Evolutionary conservation across 768 basidiomycete species (phyloP), one percentile per base, ranked within the genome.

Genomic region (Serendipita indica): DNA sequence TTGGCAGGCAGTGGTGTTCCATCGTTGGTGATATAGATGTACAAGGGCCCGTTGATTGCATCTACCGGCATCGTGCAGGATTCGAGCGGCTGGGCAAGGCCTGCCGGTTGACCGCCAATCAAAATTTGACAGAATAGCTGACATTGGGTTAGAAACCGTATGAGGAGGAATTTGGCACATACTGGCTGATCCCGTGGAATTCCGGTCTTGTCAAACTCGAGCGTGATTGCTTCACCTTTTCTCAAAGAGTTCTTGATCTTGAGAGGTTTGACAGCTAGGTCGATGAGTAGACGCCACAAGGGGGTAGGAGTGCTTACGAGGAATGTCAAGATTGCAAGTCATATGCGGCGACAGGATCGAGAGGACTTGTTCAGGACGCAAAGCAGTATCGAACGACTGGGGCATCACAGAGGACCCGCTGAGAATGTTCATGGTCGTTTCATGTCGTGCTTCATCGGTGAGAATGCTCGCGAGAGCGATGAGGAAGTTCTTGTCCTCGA

Each of bases 381-480:
- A 72, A 4, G 81, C 73, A 22, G 89, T 72, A 67, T 90, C 89
- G 66, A 89, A 91, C 1, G 84, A 73, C 41, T 76, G 68, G 3
- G 87, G 82, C 58, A 86, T 79, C 16, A 80, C 73, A 2, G 74
- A 74, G 35, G 37, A 4, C 4, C 76, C 75, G 43, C 77, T 77
- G 58, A 91, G 64, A 61, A 88, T 64, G 72, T 90, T 89, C 57
- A 89, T 75, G 39, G 89, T 69, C 1, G 84, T 82, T 67, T 84
- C 81, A 65, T 92, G 89, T 45, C 89, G 83, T n/a, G 86, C 83
- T 66, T 91, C 89, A 43, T 87, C 75, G 30, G 86, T 83, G 68
- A 86, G 65, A 66, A 89, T 89, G 25, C 81, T 79, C 4, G 75
- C 83, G 34, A 85, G 85, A 18, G 79, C 74, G 59, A 76, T 74